Evolutionary conservation across 495 filamentous ascomycete genomes (phyloP), one percentile per base, ranked within the genome.

Genomic region (Astrocystis sublimbata): DNA sequence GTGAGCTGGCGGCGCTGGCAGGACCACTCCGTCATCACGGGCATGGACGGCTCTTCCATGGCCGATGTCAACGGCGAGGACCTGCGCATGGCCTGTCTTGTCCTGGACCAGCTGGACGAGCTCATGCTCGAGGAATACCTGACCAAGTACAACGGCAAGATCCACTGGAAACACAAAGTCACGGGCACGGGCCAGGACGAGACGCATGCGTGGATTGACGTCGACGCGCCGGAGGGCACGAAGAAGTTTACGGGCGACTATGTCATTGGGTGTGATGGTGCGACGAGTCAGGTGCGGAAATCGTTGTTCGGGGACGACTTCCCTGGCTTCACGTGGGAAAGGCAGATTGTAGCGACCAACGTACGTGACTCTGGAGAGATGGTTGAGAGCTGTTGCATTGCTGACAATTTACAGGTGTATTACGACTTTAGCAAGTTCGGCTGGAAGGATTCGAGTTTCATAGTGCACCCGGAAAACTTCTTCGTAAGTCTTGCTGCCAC

Each of bases 271-370:
- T 85, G 83, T 62, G 85, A 88, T 68, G 85, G 85, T 6, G 85
- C 83, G 0, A 81, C 76, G 42, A 87, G 83, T 63, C 73, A 73
- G 4, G 77, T 87, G 10, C 73, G 84, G 26, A 77, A 75, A 58
- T 76, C 78, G 1, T 61, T 88, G 12, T 88, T 87, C 70, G 84
- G 85, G 5, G 75, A 82, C n/a, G 74, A 81, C 36, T 87, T 81
- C 64, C 83, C 83, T 0, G 86, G 85, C 0, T 81, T 84, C 61
- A 88, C 85, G 1, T 79, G 83, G 75, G 74, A 85, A 38, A 73
- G 71, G 47, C 83, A 85, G 65, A 83, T 88, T 57, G 78, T 88
- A 47, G 85, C 86, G 45, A 86, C 86, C 5, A 88, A 88, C 73
- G 84, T 86, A 60, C n/a, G n/a, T n/a, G n/a, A n/a, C n/a, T n/a